Base-by-base conservation (phyloP, 345 rosid species). In the Ricinus communis region DNA sequence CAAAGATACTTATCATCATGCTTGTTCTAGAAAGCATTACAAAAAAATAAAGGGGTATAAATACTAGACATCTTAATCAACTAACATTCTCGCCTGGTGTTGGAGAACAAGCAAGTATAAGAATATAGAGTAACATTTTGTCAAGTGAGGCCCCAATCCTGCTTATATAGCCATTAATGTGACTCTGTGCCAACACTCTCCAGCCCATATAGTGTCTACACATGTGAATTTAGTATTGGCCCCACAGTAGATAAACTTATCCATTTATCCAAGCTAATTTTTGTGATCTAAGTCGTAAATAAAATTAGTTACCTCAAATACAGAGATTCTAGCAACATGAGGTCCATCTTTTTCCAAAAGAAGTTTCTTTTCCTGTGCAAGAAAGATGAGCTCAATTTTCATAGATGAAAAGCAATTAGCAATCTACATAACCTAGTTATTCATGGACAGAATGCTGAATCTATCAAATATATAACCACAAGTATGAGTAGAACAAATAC, bases 271-370 rank as follows among this genome's bases (percentile, higher is more conserved):
- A 69, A 58, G 19, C 12, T 19, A 66, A 50, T 19, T 5, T 4
- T 14, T 30, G 9, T 10, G 16, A 19, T 30, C 12, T 14, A 22
- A 59, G 9, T n/a, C 36, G 10, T 24, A 13, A 41, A 41, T 68
- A 14, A 55, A 11, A 3, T 64, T 61, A 41, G 56, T 72, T 70
- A 91, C 98, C 96, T 94, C 96, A 73, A 83, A 86, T 19, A 94
- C 87, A 8, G 97, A 94, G 76, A 94, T 78, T 74, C 97, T 88
- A 36, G 86, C 95, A 78, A 90, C 77, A 78, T 79, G 89, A 73
- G 98, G 91, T 46, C 96, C 97, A 75, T 84, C 86, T 65, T 72
- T 87, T 66, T 91, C 98, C 87, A 94, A 80, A 19, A 91, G 88
- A 80, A 94, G 88, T 74, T 94, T 94, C 82, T 89, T 94, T 69